Conservation (phyloP, 306 rosid species). For the Gleditsia sinensis region DNA sequence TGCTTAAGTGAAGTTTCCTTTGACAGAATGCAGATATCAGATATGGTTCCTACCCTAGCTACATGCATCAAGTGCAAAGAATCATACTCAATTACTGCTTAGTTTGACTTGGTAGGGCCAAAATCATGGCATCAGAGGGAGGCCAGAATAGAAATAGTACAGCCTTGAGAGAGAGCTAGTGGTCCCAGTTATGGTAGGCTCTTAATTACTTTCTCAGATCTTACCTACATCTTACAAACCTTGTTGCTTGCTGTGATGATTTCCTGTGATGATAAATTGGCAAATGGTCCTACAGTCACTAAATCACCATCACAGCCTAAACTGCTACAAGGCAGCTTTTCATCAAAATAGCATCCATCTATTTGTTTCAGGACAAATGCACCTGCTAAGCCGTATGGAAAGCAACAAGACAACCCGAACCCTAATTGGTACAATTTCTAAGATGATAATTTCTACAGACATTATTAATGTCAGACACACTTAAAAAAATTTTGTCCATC, state of each 20-base stretch:
- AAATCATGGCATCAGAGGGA: conserved; percentile 1
- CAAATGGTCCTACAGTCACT: background rate
- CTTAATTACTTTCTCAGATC: background rate
- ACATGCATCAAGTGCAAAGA: background rate
- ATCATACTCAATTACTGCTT: conserved; percentile 12
- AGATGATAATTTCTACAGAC: background rate
- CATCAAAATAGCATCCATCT: conserved; percentile 1
- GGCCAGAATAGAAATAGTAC: background rate
- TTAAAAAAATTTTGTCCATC: background rate
- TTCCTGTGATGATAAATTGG: conserved; percentile 7
- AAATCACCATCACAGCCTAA: conserved; percentile 22
- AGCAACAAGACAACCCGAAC: background rate
- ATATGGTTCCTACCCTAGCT: background rate
- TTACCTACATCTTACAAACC: background rate
- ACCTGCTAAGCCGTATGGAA: background rate
- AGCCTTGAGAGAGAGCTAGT: conserved; percentile 8
- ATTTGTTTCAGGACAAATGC: background rate
- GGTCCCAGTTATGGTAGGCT: background rate
- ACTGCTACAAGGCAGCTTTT: conserved; percentile 19
- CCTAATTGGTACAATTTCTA: background rate
- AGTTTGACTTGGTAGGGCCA: conserved; percentile 13
- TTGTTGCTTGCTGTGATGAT: background rate
- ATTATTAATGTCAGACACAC: background rate
- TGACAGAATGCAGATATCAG: background rate
- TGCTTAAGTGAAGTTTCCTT: background rate